Evolutionary conservation across 164 flowering plant genomes (phyloP), one percentile per base, ranked within the genome.

Genomic region (Taxillus chinensis): DNA sequence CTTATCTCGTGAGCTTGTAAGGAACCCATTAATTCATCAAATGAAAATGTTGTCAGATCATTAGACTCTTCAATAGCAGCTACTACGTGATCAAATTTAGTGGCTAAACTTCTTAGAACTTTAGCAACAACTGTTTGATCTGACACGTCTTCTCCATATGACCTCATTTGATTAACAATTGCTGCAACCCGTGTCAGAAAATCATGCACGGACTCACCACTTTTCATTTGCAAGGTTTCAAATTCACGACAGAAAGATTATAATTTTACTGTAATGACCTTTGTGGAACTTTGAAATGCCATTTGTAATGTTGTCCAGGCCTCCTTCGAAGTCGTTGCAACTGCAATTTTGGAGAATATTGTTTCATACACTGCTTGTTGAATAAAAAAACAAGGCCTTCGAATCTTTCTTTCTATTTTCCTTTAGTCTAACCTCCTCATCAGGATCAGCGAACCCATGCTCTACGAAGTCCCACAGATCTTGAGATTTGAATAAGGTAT

Each of bases 51-150:
- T 5, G 55, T 5, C 27, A 53, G 27, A 53, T 53, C 55, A 4
- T 53, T 53, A 5, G 55, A 53, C 27, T 53, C 55, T 53, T 53
- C 55, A 53, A 53, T 53, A 5, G 55, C 55, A 14, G 55, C 55
- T 5, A 53, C 27, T 5, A 53, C 27, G 13, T 53, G 55, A 53
- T 53, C 13, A 53, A 53, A 53, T 53, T 53, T 53, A 5, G 55
- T 5, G 27, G 55, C 12, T 17, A 53, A 53, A 53, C 55, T 53
- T 13, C 55, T 53, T 17, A 53, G 12, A 53, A 53, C 27, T 13
- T 53, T 53, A 13, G 7, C 4, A 4, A 53, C 55, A 53, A 53
- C 55, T 5, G 27, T 53, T 53, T 53, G 17, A 53, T 53, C 12
- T 5, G 5, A 5, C 5, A 53, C 12, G 15, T 53, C 4, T 5